Evolutionary conservation across 2,329 filamentous ascomycete species (phyloP).

Genomic region (Neophaeococcomyces aloes): DNA sequence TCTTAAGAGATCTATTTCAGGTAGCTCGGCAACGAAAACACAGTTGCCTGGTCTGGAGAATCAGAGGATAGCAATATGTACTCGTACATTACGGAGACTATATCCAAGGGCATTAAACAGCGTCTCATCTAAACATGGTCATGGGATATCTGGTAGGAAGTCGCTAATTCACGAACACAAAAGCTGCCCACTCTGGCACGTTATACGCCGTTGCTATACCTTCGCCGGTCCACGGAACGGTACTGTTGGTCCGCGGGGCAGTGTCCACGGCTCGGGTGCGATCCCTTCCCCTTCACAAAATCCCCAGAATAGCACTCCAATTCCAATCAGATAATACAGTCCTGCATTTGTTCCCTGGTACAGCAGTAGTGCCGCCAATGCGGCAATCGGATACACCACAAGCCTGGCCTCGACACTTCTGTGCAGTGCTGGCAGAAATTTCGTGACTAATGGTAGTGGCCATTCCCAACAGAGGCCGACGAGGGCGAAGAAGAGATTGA

Average conservation of each 20-base stretch:
- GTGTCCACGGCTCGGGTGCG: conserved; percentile 52
- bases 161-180: background rate
- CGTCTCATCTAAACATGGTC: too few species aligned
- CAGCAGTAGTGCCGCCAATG: conserved; percentile 62
- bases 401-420: conserved; percentile 79
- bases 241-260: conserved; percentile 42
- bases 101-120: too few species aligned
- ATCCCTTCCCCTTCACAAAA: conserved; percentile 94
- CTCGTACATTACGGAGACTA: too few species aligned
- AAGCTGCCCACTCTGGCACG: background rate
- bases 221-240: background rate
- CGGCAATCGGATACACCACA: conserved; percentile 67
- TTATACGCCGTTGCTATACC: conserved; percentile 1
- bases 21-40: too few species aligned
- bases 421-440: conserved; percentile 64
- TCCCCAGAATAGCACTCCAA: conserved; percentile 88
- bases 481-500: conserved; percentile 77
- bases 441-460: conserved; percentile 54
- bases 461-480: conserved; percentile 79
- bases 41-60: too few species aligned
- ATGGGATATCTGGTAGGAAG: background rate
- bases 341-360: conserved; percentile 92
- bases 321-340: conserved; percentile 79
- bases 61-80: too few species aligned
- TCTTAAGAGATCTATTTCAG: too few species aligned